Evolutionary conservation across 352 stramenopile genomes (phyloP).

Genomic region (Phytophthora uliginosa): DNA sequence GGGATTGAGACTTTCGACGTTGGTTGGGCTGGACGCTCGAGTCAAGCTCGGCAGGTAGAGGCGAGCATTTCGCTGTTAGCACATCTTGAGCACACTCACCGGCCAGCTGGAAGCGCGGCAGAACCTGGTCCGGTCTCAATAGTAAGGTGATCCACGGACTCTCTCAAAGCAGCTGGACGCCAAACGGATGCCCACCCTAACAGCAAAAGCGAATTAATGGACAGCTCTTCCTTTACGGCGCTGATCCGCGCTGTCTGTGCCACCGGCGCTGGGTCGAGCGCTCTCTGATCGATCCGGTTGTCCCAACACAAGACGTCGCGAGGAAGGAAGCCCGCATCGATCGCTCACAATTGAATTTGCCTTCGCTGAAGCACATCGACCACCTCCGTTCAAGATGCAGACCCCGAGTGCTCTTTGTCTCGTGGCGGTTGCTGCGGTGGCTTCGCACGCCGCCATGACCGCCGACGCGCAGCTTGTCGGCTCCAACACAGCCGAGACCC

Average conservation of each 20-base stretch:
- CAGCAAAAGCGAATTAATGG: conserved; percentile 26
- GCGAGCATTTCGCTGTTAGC: conserved; percentile 34
- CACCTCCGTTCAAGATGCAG: conserved; percentile 29
- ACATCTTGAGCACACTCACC: conserved; percentile 19
- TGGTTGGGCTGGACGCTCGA: background rate
- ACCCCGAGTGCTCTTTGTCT: conserved; percentile 32
- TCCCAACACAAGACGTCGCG: conserved; percentile 3
- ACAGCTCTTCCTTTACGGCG: conserved; percentile 29
- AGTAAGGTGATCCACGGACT: conserved; percentile 10
- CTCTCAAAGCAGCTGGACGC: conserved; percentile 29
- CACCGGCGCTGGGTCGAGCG: conserved; percentile 13
- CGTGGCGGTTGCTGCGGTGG: conserved; percentile 20
- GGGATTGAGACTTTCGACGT: conserved; percentile 1
- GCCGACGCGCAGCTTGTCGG: conserved; percentile 48
- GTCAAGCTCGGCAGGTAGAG: conserved; percentile 16
- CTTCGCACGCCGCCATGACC: conserved; percentile 11
- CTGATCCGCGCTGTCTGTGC: conserved; percentile 32
- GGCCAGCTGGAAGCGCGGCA: conserved; percentile 25
- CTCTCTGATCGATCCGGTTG: conserved; percentile 28
- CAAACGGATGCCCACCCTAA: conserved; percentile 7
- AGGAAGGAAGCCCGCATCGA: background rate
- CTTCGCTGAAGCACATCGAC: conserved; percentile 24
- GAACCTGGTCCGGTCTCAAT: conserved; percentile 28
- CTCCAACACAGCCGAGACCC: conserved; percentile 44
- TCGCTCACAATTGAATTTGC: conserved; percentile 39